Evolutionary conservation across 2,329 filamentous ascomycete genomes (phyloP), one percentile per base, ranked within the genome.

Genomic region (Rhinocladiella similis): DNA sequence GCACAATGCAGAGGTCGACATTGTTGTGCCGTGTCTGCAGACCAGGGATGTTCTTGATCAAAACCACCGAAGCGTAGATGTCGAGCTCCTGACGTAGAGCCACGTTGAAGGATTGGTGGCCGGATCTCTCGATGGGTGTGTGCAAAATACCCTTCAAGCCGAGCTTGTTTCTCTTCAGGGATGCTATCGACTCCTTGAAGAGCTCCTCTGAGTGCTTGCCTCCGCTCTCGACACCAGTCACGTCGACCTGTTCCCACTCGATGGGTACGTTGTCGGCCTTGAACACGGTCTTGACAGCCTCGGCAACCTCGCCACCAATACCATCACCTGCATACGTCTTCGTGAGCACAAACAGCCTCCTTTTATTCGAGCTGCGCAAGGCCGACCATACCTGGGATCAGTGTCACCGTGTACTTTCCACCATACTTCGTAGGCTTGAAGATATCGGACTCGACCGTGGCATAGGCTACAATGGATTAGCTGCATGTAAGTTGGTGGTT

Each of bases 1-100:
- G 94, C 79, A 99, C 97, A 78, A 99, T 97, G 86, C 92, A 96
- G 67, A 97, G 86, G 76, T 99, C 94, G 75, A 99, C 90, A 77
- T 94, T 85, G 78, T 96, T 88, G 84, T 99, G 94, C 75, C 94
- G 91, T 63, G 94, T 99, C 79, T 94, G 80, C 83, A 97, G 97
- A 71, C 94, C 94, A 69, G 94, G 94, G 71, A 99, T 97, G 83
- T 99, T 99, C 88, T 97, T 97, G 83, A 99, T 92, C 67, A 97
- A 84, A 71, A 91, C 90, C 74, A 99, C 94, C 66, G 90, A 96
- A 74, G 94, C 94, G 80, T 97, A 99, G 77, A 99, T 97, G 80
- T 99, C 94, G 73, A 99, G 90, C 79, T 97, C 94, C 82, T 99
- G 94, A 70, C 94, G 91, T 75, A 99, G 87, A 69, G 94, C 94